phyloP scores from a whole-genome alignment of 768 basidiomycete species.

The Boletus rufocinnamomeus region DNA sequence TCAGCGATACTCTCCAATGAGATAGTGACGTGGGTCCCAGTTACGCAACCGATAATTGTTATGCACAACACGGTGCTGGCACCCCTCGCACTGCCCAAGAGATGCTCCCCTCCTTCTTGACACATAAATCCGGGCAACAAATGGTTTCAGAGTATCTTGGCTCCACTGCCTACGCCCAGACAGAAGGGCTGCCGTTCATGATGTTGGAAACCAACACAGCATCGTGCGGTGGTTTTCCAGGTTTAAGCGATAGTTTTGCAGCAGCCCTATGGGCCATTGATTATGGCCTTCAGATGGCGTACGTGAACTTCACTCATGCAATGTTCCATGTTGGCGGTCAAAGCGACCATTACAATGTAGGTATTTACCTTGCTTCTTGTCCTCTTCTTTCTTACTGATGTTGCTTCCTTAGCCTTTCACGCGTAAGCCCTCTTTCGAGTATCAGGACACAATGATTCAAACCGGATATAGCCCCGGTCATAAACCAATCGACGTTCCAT shows the following conservation, averaged over 20 bases:
- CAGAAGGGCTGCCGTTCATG: conserved; percentile 44
- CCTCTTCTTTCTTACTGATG: not conserved
- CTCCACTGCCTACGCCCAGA: conserved; percentile 44
- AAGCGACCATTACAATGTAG: conserved; percentile 64
- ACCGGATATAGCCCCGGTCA: conserved; percentile 45
- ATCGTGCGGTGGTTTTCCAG: conserved; percentile 47
- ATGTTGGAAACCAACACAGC: conserved; percentile 64
- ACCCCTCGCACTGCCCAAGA: conserved; percentile 43
- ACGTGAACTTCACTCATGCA: conserved; percentile 45
- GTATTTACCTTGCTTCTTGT: conserved; percentile 15
- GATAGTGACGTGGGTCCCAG: conserved; percentile 35
- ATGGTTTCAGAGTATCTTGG: conserved; percentile 55
- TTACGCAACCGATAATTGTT: conserved; percentile 64
- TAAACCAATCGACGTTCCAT: conserved; percentile 56
- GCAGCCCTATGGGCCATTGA: conserved; percentile 57
- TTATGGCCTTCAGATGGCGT: conserved; percentile 54
- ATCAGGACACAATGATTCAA: not conserved
- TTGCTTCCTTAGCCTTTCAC: conserved; percentile 39
- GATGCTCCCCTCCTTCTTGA: conserved; percentile 49
- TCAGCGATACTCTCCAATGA: not conserved
- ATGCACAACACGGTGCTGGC: conserved; percentile 47
- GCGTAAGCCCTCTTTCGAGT: conserved; percentile 23
- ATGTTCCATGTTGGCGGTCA: conserved; percentile 61
- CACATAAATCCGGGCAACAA: conserved; percentile 51
- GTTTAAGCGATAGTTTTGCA: conserved; percentile 59